Conservation (phyloP, 2,329 filamentous ascomycete genomes). For the Pseudogymnoascus sp. region DNA sequence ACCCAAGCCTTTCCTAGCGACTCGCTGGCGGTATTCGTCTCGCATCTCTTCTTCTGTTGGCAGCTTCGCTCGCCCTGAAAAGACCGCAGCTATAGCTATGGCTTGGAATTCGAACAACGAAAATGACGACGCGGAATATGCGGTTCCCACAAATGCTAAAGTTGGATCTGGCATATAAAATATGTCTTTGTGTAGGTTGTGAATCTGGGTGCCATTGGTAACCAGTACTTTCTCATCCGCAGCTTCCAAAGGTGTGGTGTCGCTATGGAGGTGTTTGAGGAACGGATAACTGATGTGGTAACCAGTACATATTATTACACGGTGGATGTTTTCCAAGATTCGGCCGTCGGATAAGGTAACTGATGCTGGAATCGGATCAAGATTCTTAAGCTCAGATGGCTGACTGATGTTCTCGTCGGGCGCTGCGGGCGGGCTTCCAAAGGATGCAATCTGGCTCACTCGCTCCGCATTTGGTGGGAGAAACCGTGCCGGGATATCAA, state of each 20-base stretch:
- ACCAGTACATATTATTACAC: slow-evolving; percentile 59
- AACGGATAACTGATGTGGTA: slow-evolving; percentile 64
- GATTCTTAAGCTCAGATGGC: slow-evolving; percentile 9
- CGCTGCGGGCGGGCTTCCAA: slow-evolving; percentile 19
- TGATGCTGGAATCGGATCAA: slow-evolving; percentile 39
- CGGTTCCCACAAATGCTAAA: slow-evolving; percentile 39
- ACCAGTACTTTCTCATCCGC: slow-evolving; percentile 50
- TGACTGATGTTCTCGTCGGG: slow-evolving; percentile 33
- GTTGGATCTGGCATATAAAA: slow-evolving; percentile 45
- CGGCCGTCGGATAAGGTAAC: slow-evolving; percentile 47
- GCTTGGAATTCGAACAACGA: slow-evolving; percentile 45
- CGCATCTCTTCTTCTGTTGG: slow-evolving; percentile 34
- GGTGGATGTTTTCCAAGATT: slow-evolving; percentile 48
- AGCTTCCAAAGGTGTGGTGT: slow-evolving; percentile 33
- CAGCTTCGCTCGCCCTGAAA: slow-evolving; percentile 32
- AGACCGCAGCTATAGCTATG: slow-evolving; percentile 37
- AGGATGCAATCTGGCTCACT: slow-evolving; percentile 20
- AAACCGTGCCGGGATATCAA: slow-evolving; percentile 20
- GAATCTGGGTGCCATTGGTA: slow-evolving; percentile 37
- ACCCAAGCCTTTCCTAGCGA: slow-evolving; percentile 34
- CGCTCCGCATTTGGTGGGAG: slow-evolving; percentile 18
- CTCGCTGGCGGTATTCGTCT: slow-evolving; percentile 31
- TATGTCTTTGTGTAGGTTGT: slow-evolving; percentile 46
- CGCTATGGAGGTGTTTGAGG: slow-evolving; percentile 41
- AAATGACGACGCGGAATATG: slow-evolving; percentile 43